phyloP scores from a whole-genome alignment of 495 filamentous ascomycete species.

The Pseudoneurospora amorphoporcata region DNA sequence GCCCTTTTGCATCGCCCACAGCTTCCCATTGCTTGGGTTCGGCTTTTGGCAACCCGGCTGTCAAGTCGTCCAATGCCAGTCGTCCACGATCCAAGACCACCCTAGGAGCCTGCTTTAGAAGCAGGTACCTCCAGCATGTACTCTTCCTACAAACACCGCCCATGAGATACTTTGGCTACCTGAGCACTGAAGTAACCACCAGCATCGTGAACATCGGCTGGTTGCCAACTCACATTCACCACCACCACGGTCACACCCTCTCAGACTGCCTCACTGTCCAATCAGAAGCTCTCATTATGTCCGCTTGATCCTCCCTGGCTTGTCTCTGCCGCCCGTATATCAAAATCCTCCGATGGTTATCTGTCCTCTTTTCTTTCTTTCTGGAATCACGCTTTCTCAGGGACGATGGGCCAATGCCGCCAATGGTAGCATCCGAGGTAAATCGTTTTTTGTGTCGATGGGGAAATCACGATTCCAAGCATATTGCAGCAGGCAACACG shows the following conservation, averaged over 20 bases:
- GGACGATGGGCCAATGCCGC: constrained; percentile 11
- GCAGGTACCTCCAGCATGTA: neutral
- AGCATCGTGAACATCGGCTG: constrained; percentile 11
- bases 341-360: neutral
- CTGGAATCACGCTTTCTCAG: neutral
- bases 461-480: neutral
- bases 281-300: neutral
- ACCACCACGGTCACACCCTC: neutral
- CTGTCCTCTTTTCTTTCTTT: constrained; percentile 3
- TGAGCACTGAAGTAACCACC: constrained; percentile 1
- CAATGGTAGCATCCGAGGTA: neutral
- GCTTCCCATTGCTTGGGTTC: constrained; percentile 2
- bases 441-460: neutral
- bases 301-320: neutral
- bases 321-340: neutral
- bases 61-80: constrained; percentile 17
- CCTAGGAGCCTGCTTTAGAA: neutral
- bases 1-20: constrained; percentile 7
- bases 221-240: constrained; percentile 18
- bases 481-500: neutral
- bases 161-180: neutral
- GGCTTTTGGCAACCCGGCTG: constrained; percentile 14
- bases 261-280: neutral
- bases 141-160: neutral
- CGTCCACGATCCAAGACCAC: constrained; percentile 23